phyloP scores from a whole-genome alignment of 1,139 yeast genomes.

The Sugiyamaella xylanicola region DNA sequence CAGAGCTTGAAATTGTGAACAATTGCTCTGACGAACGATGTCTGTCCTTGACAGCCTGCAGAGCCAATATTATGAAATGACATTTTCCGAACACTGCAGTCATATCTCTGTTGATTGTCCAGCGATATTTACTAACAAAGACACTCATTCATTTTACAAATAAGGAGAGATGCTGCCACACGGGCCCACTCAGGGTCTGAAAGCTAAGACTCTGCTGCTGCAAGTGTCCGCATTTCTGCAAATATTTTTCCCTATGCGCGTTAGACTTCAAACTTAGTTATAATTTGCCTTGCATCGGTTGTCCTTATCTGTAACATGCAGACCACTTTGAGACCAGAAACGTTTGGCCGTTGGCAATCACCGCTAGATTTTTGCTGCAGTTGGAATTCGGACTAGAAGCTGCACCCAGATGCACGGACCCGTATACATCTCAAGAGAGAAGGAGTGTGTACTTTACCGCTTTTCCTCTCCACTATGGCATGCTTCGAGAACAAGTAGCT shows the following conservation, averaged over 20 bases:
- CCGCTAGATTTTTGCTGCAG: background rate
- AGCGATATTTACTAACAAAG: background rate
- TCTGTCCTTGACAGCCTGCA: too few species aligned
- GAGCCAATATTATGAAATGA: too few species aligned
- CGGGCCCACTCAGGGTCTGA: background rate
- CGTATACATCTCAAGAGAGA: background rate
- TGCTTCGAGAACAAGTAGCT: too few species aligned
- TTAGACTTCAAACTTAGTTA: background rate
- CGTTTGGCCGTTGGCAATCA: background rate
- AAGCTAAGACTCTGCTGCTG: background rate
- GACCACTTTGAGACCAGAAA: background rate
- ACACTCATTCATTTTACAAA: background rate
- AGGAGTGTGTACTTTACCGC: background rate
- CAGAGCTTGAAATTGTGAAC: too few species aligned
- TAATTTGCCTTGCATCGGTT: background rate
- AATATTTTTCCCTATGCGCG: background rate
- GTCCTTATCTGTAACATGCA: background rate
- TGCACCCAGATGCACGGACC: background rate
- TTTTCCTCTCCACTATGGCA: too few species aligned
- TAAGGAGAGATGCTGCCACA: background rate
- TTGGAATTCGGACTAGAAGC: background rate
- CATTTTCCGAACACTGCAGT: too few species aligned
- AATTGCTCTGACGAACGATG: too few species aligned
- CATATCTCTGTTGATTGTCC: too few species aligned
- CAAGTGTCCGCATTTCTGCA: background rate